Evolutionary conservation across 2,329 filamentous ascomycete species (phyloP).

Genomic region (Calonectria crousiana): DNA sequence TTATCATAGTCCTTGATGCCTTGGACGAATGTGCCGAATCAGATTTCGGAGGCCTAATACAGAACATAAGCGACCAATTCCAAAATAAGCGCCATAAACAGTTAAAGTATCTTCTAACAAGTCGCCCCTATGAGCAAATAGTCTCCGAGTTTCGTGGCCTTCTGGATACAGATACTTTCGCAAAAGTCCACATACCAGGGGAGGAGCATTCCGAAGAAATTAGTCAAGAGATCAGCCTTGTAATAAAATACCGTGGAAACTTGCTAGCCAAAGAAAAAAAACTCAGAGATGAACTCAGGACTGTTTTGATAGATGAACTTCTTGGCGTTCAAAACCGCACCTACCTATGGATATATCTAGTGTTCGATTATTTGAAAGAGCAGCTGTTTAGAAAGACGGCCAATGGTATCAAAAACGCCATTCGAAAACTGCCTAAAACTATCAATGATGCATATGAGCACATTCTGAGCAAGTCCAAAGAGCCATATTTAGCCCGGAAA

Average conservation of each 20-base stretch:
- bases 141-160: constrained; percentile 40
- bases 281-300: constrained; percentile 30
- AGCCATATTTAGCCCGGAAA: constrained; percentile 28
- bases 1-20: constrained; percentile 54
- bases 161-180: constrained; percentile 27
- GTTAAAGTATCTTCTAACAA: constrained; percentile 53
- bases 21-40: constrained; percentile 51
- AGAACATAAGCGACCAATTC: constrained; percentile 12
- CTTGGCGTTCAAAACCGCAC: constrained; percentile 45
- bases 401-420: constrained; percentile 29
- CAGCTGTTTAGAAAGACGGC: constrained; percentile 36
- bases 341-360: constrained; percentile 53
- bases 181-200: constrained; percentile 50
- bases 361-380: constrained; percentile 47
- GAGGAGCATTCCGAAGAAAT: constrained; percentile 52
- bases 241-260: constrained; percentile 47
- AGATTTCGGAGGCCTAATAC: constrained; percentile 40
- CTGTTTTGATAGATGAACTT: constrained; percentile 34
- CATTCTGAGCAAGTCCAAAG: constrained; percentile 40
- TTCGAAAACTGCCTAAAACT: constrained; percentile 42
- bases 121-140: constrained; percentile 50
- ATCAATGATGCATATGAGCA: constrained; percentile 47
- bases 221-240: constrained; percentile 49
- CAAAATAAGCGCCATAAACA: neutral
- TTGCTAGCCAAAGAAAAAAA: constrained; percentile 29